Evolutionary conservation across 2,329 filamentous ascomycete species (phyloP).

Genomic region (Uncinocarpus reesii): DNA sequence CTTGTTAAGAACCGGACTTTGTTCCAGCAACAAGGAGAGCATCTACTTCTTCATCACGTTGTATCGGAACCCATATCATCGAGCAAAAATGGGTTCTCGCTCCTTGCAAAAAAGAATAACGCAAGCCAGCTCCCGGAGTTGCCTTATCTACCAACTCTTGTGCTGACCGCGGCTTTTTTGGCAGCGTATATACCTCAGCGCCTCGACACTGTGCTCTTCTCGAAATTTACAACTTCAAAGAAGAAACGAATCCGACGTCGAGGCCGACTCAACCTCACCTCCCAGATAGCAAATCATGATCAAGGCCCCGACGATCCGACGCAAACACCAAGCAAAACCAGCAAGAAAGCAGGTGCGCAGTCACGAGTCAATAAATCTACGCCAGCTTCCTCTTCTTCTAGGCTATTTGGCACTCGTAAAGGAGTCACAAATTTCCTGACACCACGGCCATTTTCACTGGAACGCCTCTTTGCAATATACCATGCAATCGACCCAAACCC

Average conservation of each 20-base stretch:
- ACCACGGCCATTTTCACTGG: constrained; percentile 36
- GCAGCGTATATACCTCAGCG: constrained; percentile 39
- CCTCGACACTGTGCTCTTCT: constrained; percentile 42
- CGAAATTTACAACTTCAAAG: constrained; percentile 38
- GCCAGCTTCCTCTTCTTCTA: constrained; percentile 32
- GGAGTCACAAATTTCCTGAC: constrained; percentile 32
- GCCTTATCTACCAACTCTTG: constrained; percentile 39
- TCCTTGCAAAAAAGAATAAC: constrained; percentile 12
- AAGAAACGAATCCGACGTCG: constrained; percentile 37
- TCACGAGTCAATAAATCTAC: constrained; percentile 33
- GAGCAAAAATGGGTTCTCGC: constrained; percentile 5
- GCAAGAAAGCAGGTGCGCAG: constrained; percentile 22
- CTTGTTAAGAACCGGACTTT: constrained; percentile 47
- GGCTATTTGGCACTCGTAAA: constrained; percentile 21
- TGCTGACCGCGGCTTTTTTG: constrained; percentile 40
- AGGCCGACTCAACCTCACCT: constrained; percentile 21
- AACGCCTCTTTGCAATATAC: constrained; percentile 40
- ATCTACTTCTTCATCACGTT: constrained; percentile 34
- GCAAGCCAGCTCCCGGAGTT: constrained; percentile 25
- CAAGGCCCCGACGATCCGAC: constrained; percentile 21
- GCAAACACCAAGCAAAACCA: constrained; percentile 26
- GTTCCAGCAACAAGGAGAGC: constrained; percentile 39
- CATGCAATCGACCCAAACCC: constrained; percentile 40
- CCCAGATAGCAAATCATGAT: constrained; percentile 15
- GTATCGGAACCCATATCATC: constrained; percentile 20